These are phyloP conservation scores for Escovopsis weberi DNA, from an alignment of 2,329 filamentous ascomycete species.

Conservation along the genomic window DNA sequence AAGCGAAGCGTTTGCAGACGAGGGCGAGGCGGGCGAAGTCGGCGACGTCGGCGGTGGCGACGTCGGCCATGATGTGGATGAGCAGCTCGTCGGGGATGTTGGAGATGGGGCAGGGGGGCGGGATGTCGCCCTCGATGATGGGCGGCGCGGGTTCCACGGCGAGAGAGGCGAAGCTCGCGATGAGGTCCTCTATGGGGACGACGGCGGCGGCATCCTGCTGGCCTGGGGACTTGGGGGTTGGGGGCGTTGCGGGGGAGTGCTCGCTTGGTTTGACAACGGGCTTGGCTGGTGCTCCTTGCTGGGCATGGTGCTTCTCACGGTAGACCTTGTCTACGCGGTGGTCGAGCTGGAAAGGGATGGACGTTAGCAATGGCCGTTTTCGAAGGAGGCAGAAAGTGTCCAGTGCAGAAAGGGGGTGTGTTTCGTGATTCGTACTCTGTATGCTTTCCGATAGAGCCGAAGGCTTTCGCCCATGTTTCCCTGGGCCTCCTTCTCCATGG, in stretches of 20 bases:
- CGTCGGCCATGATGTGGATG: slow-evolving; percentile 57
- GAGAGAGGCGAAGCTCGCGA: slow-evolving; percentile 58
- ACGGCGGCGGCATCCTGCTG: slow-evolving; percentile 10
- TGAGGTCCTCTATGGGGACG: slow-evolving; percentile 50
- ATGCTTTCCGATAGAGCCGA: slow-evolving; percentile 77
- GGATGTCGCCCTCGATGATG: slow-evolving; percentile 53
- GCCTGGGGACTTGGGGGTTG: slow-evolving; percentile 27
- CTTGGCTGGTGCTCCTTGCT: slow-evolving; percentile 30
- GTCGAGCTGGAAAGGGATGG: slow-evolving; percentile 48
- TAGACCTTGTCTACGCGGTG: slow-evolving; percentile 71
- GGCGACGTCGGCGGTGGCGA: slow-evolving; percentile 61
- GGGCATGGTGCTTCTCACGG: slow-evolving; percentile 78
- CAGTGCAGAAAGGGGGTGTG: no score
- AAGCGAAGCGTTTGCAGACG: slow-evolving; percentile 80
- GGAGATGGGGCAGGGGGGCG: slow-evolving; percentile 69
- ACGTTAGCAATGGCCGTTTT: no score
- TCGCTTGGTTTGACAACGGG: slow-evolving; percentile 15
- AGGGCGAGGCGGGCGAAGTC: slow-evolving; percentile 60
- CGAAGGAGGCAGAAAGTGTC: no score
- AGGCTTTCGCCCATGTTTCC: slow-evolving; percentile 84
- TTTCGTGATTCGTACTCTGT: slow-evolving; percentile 41
- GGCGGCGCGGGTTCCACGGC: slow-evolving; percentile 54
- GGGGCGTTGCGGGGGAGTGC: slow-evolving; percentile 7
- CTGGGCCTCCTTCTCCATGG: slow-evolving; percentile 73
- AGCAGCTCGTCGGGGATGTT: slow-evolving; percentile 72